Evolutionary conservation across 495 filamentous ascomycete genomes (phyloP), one percentile per base, ranked within the genome.

Genomic region (Lophiotrema nucula): DNA sequence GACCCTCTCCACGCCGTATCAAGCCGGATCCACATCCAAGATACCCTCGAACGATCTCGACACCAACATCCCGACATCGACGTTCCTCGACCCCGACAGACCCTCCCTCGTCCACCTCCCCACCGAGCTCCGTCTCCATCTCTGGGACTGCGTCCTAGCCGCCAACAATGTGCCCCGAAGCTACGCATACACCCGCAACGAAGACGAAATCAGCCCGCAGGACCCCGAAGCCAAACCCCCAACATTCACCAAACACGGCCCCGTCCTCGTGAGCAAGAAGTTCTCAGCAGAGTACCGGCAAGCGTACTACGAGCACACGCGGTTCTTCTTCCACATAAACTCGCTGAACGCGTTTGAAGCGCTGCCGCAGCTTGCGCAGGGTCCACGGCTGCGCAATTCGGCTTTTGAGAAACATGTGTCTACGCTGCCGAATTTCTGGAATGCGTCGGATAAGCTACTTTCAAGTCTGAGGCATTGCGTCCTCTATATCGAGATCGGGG

Each of bases 281-380:
- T n/a, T 62, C 23, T 39, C 24, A 3, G 37, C 47, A 1, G 53
- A 56, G 46, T 63, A 63, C 46, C 46, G 38, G 8, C 53, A 57
- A 47, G 26, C 43, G 13, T 63, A 42, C 47, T 63, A 57, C 53
- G 59, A 56, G 23, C 59, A 53, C 47, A 63, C 59, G 26, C 35
- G 18, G 25, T 63, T 63, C 47, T 63, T 57, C 53, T 42, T 63
- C 12, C 47, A 43, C 26, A 43, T 63, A 39, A 21, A 47, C 26
- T 19, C 11, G 19, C 5, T 13, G 27, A 63, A 63, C 37, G 53
- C 44, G 0, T 50, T 46, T 27, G 6, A 15, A 15, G 27, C 23
- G 2, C 8, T 39, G 15, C 56, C 56, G n/a, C 4, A 21, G 4
- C 47, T 50, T 15, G 47, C 39, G 6, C 11, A 18, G 10, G 19